These are phyloP conservation scores for Microthlaspi erraticum DNA, from an alignment of 345 rosid species.

Conservation along the genomic window DNA sequence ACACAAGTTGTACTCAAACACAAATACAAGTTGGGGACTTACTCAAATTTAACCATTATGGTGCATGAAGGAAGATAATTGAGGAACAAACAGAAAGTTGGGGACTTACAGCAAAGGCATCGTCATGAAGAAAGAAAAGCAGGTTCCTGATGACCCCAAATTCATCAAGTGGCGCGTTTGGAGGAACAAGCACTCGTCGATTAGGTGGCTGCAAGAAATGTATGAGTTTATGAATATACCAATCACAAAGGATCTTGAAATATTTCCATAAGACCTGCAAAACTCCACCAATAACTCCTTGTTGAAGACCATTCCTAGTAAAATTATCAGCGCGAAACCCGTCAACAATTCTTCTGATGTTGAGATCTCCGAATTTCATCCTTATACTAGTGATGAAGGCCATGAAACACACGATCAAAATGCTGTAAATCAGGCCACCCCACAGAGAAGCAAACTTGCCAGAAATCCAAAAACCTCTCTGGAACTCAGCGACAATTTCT, in stretches of 20 bases:
- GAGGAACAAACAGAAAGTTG: neutral
- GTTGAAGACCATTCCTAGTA: neutral
- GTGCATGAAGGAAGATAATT: neutral
- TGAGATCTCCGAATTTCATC: neutral
- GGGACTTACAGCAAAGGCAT: conserved; percentile 32
- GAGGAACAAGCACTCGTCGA: neutral
- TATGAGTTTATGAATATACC: neutral
- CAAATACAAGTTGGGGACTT: too few relatives aligned
- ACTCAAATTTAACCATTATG: neutral
- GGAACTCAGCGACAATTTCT: neutral
- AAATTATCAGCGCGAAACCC: too few relatives aligned
- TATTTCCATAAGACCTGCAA: conserved; percentile 3
- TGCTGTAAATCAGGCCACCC: neutral
- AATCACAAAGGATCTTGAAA: conserved; percentile 26
- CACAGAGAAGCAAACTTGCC: neutral
- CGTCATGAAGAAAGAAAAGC: conserved; percentile 32
- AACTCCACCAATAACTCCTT: neutral
- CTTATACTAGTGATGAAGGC: neutral
- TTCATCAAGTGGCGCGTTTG: conserved; percentile 21
- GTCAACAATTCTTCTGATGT: neutral
- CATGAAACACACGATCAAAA: neutral
- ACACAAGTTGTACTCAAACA: conserved; percentile 3
- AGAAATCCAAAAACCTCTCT: neutral
- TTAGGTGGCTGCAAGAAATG: neutral
- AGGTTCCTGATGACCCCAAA: conserved; percentile 28